A percentile compares a stretch with the other conserved stretches of the same genome.
Conservation (phyloP, 2,329 filamentous ascomycete species). For the Colletotrichum agaves region DNA sequence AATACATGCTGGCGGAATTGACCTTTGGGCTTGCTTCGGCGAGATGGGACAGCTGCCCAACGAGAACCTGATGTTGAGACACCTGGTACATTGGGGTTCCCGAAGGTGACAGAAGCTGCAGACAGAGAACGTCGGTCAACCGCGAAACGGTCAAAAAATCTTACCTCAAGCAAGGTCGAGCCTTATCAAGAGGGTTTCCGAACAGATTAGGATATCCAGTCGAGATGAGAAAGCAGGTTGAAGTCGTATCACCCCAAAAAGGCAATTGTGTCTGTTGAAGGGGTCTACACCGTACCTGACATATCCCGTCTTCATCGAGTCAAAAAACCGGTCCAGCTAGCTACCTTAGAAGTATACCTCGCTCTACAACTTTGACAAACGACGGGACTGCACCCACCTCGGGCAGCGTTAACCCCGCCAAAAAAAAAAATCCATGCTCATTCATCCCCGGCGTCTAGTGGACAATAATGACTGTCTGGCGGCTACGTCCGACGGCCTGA, state of each 20-base stretch:
- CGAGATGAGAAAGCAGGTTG: no score
- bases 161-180: not conserved
- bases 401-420: conserved; percentile 16
- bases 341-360: no score
- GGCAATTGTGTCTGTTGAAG: not conserved
- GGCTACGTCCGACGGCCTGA: conserved; percentile 30
- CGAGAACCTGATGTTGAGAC: not conserved
- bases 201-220: no score
- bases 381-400: conserved; percentile 2
- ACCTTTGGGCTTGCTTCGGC: not conserved
- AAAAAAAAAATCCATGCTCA: no score
- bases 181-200: not conserved
- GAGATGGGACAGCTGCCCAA: conserved; percentile 13
- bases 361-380: conserved; percentile 3
- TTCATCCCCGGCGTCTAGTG: conserved; percentile 15
- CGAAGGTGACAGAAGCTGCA: conserved; percentile 1
- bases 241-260: not conserved
- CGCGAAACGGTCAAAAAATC: not conserved
- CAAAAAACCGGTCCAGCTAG: not conserved
- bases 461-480: conserved; percentile 27
- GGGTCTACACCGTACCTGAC: not conserved
- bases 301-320: not conserved
- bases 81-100: not conserved
- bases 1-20: not conserved
- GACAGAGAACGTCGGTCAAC: conserved; percentile 1